Evolutionary conservation across 306 rosid genomes (phyloP).

Genomic region (Medicago ruthenica): DNA sequence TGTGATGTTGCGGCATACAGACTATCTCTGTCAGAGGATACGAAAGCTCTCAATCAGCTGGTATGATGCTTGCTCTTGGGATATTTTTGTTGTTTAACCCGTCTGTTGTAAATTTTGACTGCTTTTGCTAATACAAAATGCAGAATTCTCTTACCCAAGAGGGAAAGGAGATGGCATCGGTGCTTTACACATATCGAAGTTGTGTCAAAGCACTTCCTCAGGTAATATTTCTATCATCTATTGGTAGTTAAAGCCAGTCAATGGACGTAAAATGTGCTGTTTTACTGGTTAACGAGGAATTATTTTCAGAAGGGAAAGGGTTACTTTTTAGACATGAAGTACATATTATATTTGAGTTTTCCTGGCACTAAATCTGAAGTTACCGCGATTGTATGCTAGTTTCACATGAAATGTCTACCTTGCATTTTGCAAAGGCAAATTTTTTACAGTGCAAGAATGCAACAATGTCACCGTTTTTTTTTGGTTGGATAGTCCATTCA

Average conservation of each 20-base stretch:
- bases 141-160: constrained; percentile 85
- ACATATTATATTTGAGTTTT: constrained; percentile 19
- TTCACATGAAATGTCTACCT: constrained; percentile 5
- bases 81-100: constrained; percentile 23
- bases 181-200: constrained; percentile 95
- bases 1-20: constrained; percentile 93
- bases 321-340: constrained; percentile 30
- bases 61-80: constrained; percentile 53
- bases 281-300: constrained; percentile 3
- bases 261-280: not conserved
- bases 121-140: constrained; percentile 40
- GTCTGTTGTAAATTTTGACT: constrained; percentile 14
- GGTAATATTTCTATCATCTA: constrained; percentile 56
- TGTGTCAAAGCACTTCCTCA: constrained; percentile 99
- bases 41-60: constrained; percentile 96
- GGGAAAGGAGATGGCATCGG: constrained; percentile 96
- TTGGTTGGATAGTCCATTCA: constrained; percentile 18
- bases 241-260: constrained; percentile 16
- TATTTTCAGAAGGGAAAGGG: constrained; percentile 22
- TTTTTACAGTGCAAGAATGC: not conserved
- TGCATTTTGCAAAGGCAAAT: constrained; percentile 13
- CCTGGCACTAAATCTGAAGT: constrained; percentile 9
- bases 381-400: constrained; percentile 1
- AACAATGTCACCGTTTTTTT: not conserved
- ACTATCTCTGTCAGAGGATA: constrained; percentile 93